These are phyloP conservation scores for Fonsecaea nubica DNA, from an alignment of 2,329 filamentous ascomycete genomes.

Conservation along the genomic window DNA sequence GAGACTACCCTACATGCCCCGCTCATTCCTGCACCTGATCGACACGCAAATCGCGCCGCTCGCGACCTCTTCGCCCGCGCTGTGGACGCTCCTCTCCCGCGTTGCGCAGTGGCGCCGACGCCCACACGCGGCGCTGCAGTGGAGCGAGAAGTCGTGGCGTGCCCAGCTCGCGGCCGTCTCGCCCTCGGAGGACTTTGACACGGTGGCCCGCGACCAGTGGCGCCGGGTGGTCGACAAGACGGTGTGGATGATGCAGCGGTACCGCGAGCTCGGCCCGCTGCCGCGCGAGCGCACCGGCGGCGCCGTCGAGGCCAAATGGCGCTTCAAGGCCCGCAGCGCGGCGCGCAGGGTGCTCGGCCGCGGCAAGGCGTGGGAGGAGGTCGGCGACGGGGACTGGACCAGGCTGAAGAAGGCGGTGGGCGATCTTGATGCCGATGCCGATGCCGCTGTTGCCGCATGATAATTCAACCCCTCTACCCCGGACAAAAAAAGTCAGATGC, in stretches of 20 bases:
- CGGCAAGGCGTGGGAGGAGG: slow-evolving; percentile 82
- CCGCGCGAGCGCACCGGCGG: slow-evolving; percentile 58
- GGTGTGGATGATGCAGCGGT: slow-evolving; percentile 78
- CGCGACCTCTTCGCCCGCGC: slow-evolving; percentile 76
- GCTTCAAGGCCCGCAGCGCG: slow-evolving; percentile 84
- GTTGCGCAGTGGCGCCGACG: slow-evolving; percentile 76
- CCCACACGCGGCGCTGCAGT: slow-evolving; percentile 75
- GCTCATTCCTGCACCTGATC: slow-evolving; percentile 69
- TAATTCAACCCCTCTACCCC: no score
- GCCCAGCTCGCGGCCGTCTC: slow-evolving; percentile 47
- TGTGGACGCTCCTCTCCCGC: slow-evolving; percentile 77
- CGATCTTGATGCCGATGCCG: neutral
- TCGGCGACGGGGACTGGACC: slow-evolving; percentile 45
- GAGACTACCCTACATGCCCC: slow-evolving; percentile 59
- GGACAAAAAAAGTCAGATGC: no score
- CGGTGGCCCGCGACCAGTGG: slow-evolving; percentile 68
- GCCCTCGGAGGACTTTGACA: slow-evolving; percentile 21
- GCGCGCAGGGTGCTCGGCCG: slow-evolving; percentile 82
- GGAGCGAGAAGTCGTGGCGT: slow-evolving; percentile 89
- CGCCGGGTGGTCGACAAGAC: slow-evolving; percentile 76
- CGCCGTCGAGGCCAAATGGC: slow-evolving; percentile 79
- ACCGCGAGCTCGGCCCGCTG: slow-evolving; percentile 75
- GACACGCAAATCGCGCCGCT: slow-evolving; percentile 78
- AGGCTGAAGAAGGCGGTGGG: slow-evolving; percentile 36
- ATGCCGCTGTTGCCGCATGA: neutral